Base-by-base conservation (phyloP, 2,329 filamentous ascomycete genomes). In the Mycosphaerella sp. region DNA sequence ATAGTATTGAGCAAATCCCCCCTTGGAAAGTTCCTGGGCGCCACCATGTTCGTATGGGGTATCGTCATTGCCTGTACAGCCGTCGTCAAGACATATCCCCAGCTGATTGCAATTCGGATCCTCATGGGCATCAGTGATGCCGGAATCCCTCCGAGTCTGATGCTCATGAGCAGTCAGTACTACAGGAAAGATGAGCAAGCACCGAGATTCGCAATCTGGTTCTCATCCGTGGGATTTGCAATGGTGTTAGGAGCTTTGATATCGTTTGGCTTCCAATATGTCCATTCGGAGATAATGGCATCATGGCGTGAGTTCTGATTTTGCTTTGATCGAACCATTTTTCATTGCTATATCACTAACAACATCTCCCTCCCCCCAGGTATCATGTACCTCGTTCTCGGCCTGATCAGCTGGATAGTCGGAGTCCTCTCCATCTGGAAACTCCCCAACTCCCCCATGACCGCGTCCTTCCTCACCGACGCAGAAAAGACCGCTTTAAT, bases 151-250 rank as follows among this genome's bases (percentile, higher is more conserved):
- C 56, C 56, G 1, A 28, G 40, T 4, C 39, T 59, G 17, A 57
- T 59, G 52, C 49, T 59, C 25, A 47, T 59, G 12, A 57, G 52
- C 40, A 48, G 49, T 34, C 54, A 57, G 21, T 67, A 66, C 52
- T 64, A 63, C 27, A 49, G 57, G 10, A 52, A 58, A 16, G 57
- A 59, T n/a, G 81, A 86, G 59, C 82, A 86, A 64, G 80, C 82
- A 0, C 65, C 82, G 14, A 73, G 83, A 0, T 76, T 84, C 3
- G 80, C 80, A 0, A 75, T 76, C 10, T 86, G 82, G 82, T 86
- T 86, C 56, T 73, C 77, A 3, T 82, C 78, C 1, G 84, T 81
- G 43, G 80, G 80, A 0, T 49, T 75, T 0, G 77, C 77, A 0
- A 79, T 74, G 4, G 79, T 84, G 34, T 44, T 79, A 6, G 80